Evolutionary conservation across 371 early-diverging fungal genomes (phyloP).

Genomic region (Haplosporangium sp.): DNA sequence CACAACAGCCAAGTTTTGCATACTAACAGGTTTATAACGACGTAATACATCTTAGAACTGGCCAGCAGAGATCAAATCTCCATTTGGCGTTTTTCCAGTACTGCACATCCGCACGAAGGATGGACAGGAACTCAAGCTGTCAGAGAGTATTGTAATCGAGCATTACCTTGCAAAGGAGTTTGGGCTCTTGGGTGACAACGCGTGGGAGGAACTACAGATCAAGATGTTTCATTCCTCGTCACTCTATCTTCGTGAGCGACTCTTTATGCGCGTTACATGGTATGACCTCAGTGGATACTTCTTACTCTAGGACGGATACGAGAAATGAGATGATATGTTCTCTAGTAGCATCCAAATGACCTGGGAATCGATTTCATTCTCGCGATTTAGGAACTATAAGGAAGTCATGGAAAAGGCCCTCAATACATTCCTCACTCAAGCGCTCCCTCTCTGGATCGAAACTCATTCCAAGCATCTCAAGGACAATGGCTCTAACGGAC

Average conservation of each 20-base stretch:
- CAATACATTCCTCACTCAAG: constrained; percentile 13
- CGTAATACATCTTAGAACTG: constrained; percentile 14
- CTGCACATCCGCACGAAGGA: constrained; percentile 30
- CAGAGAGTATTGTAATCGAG: constrained; percentile 27
- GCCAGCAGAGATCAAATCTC: constrained; percentile 19
- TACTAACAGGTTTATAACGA: not conserved
- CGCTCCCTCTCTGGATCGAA: constrained; percentile 36
- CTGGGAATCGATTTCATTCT: not conserved
- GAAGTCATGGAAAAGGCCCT: constrained; percentile 29
- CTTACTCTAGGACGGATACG: not conserved
- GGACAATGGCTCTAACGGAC: constrained; percentile 45
- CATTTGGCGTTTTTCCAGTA: constrained; percentile 31
- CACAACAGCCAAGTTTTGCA: not conserved
- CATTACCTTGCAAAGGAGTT: constrained; percentile 38
- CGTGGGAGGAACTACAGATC: constrained; percentile 45
- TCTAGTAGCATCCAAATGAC: not conserved
- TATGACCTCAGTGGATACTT: not conserved
- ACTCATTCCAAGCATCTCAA: constrained; percentile 35
- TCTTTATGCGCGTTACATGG: constrained; percentile 35
- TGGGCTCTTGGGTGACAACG: constrained; percentile 41
- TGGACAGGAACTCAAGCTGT: constrained; percentile 17
- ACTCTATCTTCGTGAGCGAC: constrained; percentile 34
- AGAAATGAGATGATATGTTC: not conserved
- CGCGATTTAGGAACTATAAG: constrained; percentile 27
- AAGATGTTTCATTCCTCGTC: constrained; percentile 34